These are phyloP conservation scores for Backusella morwellensis DNA, from an alignment of 192 early-diverging fungal species.

Conservation along the genomic window DNA sequence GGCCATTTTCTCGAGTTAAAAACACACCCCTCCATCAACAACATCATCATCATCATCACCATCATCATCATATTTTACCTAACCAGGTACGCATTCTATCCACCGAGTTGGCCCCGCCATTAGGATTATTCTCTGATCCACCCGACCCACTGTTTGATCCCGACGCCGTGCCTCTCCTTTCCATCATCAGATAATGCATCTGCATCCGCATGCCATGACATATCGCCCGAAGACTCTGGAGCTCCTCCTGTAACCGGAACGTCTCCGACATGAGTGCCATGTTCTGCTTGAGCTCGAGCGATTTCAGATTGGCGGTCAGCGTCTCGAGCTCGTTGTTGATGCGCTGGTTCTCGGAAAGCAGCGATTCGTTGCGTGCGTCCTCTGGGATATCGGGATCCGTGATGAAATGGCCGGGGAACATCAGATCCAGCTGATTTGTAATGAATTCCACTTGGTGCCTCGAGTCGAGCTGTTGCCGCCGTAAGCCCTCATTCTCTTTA, in stretches of 20 bases:
- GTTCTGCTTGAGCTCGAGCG: slow-evolving; percentile 66
- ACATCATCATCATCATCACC: not conserved
- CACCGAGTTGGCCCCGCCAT: not conserved
- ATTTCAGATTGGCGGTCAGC: slow-evolving; percentile 49
- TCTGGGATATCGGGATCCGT: slow-evolving; percentile 11
- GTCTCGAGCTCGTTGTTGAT: slow-evolving; percentile 56
- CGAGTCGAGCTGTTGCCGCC: not conserved
- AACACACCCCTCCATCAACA: not conserved
- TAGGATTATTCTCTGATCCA: not conserved
- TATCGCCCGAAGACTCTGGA: slow-evolving; percentile 59
- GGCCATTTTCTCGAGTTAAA: not conserved
- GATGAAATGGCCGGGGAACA: slow-evolving; percentile 33
- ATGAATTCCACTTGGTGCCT: slow-evolving; percentile 8
- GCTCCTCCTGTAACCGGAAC: slow-evolving; percentile 64
- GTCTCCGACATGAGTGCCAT: slow-evolving; percentile 68
- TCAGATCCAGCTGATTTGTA: slow-evolving; percentile 14
- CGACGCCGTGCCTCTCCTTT: slow-evolving; percentile 30
- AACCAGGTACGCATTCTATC: slow-evolving; percentile 8
- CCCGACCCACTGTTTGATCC: not conserved
- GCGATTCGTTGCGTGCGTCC: slow-evolving; percentile 35
- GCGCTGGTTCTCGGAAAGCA: slow-evolving; percentile 52
- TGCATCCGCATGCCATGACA: slow-evolving; percentile 70
- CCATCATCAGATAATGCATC: slow-evolving; percentile 62
- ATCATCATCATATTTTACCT: not conserved
- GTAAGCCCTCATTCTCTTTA: slow-evolving; percentile 13